Base-by-base conservation (phyloP, 78 protist species). In the Speleostelium caveatum region DNA sequence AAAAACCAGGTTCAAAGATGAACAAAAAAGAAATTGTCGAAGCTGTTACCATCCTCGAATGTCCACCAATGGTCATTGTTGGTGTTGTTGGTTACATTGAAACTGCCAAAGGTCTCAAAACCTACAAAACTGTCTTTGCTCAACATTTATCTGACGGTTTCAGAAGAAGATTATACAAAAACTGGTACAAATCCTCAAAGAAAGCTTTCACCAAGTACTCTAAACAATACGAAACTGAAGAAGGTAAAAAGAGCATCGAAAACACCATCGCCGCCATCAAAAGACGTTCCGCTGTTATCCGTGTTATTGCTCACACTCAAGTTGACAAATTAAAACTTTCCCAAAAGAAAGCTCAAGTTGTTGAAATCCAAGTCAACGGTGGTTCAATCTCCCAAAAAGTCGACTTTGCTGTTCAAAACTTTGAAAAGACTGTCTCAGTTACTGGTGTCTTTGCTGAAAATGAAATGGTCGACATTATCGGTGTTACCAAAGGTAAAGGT, bases 351-450 rank as follows among this genome's bases (percentile, higher is more conserved):
- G 99, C 99, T 12, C 99, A 99, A 98, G 73, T 99, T 56, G 83
- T 98, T 87, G 99, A 99, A 96, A 98, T 99, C 96, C 99, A 99
- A 95, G 94, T 99, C 92, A 99, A 99, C 97, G 99, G 99, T 35
- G 99, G 99, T 72, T 51, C 96, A 45, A 39, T 95, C 58, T 97
- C 73, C 51, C 98, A 96, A 76, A 99, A 99, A 98, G 97, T 99
- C 38, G 93, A 94, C 87, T 99, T 95, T 74, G 99, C 96, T 41
- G 26, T 24, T n/a, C 28, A 17, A 32, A 86, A 93, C 74, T 94
- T 99, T 77, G 99, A 99, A 97, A 92, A 99, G 98, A 62, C 91
- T 77, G 91, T 99, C 80, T 39, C 92, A 24, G 98, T 99, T 87
- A 89, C 62, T 60, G 55, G 45, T 36, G 97, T 99, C 87, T 98